Percentiles rank a stretch among this genome's conserved stretches.
Conservation (phyloP, 1,284 basidiomycete species). For the Papiliotrema terrestris region DNA sequence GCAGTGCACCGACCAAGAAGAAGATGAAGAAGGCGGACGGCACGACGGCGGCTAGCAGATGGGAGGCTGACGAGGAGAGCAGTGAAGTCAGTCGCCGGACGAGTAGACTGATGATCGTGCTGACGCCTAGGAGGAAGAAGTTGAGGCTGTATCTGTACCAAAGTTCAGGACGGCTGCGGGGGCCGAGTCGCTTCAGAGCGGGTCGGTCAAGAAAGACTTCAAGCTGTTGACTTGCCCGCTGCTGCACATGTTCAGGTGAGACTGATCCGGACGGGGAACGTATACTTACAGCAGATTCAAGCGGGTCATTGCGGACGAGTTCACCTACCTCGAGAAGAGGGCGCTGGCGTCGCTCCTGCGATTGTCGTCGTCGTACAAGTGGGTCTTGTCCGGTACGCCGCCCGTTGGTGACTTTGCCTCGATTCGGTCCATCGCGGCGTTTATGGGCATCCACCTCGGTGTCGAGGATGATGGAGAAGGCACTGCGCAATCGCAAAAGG, state of each 20-base stretch:
- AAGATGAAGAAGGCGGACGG: slow-evolving; percentile 48
- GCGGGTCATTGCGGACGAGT: slow-evolving; percentile 88
- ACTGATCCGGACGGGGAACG: background rate
- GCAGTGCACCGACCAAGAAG: slow-evolving; percentile 45
- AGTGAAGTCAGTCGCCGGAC: slow-evolving; percentile 47
- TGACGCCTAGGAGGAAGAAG: slow-evolving; percentile 17
- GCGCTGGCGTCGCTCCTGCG: slow-evolving; percentile 73
- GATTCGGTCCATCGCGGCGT: slow-evolving; percentile 80
- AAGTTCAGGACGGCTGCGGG: slow-evolving; percentile 28
- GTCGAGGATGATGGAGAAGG: slow-evolving; percentile 86
- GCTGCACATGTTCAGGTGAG: slow-evolving; percentile 77
- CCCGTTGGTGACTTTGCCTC: slow-evolving; percentile 87
- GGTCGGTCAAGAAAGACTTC: slow-evolving; percentile 68
- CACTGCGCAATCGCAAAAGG: slow-evolving; percentile 67
- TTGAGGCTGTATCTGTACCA: slow-evolving; percentile 25
- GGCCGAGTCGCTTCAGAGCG: slow-evolving; percentile 48
- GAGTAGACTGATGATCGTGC: background rate
- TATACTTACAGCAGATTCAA: slow-evolving; percentile 55
- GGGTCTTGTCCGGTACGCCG: slow-evolving; percentile 95
- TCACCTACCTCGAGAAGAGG: slow-evolving; percentile 84
- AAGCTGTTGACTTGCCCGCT: slow-evolving; percentile 74
- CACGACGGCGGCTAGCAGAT: slow-evolving; percentile 20
- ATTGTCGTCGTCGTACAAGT: slow-evolving; percentile 72
- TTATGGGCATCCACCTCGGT: slow-evolving; percentile 81
- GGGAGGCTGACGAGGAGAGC: slow-evolving; percentile 38